Conservation (phyloP, 805 yeast genomes). For the Saccharomycopsis amapae region DNA sequence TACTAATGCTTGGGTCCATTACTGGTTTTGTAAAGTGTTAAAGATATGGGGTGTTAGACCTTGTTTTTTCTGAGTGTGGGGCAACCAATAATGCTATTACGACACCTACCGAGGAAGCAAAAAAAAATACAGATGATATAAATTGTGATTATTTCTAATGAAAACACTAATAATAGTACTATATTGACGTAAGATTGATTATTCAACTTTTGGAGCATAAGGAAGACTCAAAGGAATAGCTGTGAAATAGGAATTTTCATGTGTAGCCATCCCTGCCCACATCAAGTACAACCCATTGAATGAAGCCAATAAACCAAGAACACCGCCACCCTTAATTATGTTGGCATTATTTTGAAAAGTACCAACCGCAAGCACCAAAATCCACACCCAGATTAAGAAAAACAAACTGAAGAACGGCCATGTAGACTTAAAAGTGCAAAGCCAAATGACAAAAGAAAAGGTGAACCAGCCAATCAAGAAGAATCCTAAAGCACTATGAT, state of each 20-base stretch:
- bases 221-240: conserved; percentile 20
- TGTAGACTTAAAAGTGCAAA: conserved; percentile 58
- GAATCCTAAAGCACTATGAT: conserved; percentile 49
- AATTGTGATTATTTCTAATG: too few species aligned
- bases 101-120: too few species aligned
- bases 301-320: conserved; percentile 45
- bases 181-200: too few species aligned
- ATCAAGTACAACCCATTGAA: conserved; percentile 53
- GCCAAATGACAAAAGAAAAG: conserved; percentile 46
- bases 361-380: conserved; percentile 46
- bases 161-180: too few species aligned
- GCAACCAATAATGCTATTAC: too few species aligned
- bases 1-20: too few species aligned
- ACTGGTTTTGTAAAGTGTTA: too few species aligned
- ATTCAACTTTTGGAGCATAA: conserved; percentile 15
- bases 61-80: too few species aligned
- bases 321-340: conserved; percentile 46
- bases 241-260: conserved; percentile 48
- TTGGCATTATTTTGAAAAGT: conserved; percentile 36
- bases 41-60: too few species aligned
- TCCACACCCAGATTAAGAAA: conserved; percentile 45
- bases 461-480: conserved; percentile 55
- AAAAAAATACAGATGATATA: too few species aligned
- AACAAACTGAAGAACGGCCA: conserved; percentile 55
- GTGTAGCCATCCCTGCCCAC: conserved; percentile 52